phyloP scores from a whole-genome alignment of 2,329 filamentous ascomycete species.

The Zarea fungicola region DNA sequence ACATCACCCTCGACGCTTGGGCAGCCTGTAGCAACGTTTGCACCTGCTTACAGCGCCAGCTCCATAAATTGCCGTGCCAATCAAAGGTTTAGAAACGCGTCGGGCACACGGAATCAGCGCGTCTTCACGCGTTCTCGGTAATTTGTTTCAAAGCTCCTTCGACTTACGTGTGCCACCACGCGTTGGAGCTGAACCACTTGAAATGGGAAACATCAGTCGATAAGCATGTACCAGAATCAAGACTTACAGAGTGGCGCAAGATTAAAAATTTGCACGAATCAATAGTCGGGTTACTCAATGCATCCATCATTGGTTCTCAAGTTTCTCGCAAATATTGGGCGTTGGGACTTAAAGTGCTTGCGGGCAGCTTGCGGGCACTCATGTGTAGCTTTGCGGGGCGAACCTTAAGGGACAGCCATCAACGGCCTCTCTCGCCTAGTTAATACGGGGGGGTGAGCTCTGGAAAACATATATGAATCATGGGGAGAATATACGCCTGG shows the following conservation, averaged over 20 bases:
- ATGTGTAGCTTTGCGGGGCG: slow-evolving; percentile 2
- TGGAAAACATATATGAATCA: slow-evolving; percentile 6
- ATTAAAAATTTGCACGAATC: no score
- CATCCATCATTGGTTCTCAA: neutral
- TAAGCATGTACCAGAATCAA: neutral
- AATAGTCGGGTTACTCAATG: neutral
- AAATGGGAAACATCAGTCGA: no score
- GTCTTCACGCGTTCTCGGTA: neutral
- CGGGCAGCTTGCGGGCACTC: neutral
- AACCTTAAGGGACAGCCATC: neutral
- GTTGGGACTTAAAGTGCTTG: slow-evolving; percentile 1
- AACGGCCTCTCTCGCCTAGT: neutral
- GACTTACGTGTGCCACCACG: neutral
- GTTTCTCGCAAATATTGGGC: no score
- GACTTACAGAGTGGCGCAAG: no score
- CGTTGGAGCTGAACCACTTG: no score
- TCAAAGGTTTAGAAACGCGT: neutral
- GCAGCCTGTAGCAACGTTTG: no score
- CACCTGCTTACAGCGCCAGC: neutral
- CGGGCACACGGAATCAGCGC: neutral
- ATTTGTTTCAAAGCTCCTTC: no score
- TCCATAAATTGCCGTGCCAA: neutral
- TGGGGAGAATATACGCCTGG: neutral
- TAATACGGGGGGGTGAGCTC: neutral
- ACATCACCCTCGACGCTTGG: no score